phyloP scores from a whole-genome alignment of 208 protist genomes.

The Novymonas esmeraldas region DNA sequence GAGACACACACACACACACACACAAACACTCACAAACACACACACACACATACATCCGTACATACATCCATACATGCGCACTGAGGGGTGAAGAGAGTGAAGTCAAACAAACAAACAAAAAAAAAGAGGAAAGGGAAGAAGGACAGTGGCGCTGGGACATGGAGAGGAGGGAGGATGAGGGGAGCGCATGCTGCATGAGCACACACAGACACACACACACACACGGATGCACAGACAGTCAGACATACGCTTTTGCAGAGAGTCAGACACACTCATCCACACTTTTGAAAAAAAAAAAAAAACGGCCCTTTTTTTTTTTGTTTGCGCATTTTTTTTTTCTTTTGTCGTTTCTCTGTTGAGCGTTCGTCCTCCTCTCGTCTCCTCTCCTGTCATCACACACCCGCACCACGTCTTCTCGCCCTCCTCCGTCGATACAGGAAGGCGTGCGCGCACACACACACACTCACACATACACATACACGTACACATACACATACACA shows the following conservation, averaged over 20 bases:
- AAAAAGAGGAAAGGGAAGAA: background rate
- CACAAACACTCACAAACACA: background rate
- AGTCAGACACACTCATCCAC: background rate
- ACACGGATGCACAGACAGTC: background rate
- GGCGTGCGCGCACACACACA: background rate
- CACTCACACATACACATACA: slow-evolving; percentile 5
- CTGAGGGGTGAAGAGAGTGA: no score
- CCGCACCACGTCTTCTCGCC: no score
- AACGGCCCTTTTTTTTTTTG: background rate
- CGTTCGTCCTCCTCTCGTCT: no score
- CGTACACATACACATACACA: slow-evolving; percentile 15
- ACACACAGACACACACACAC: background rate
- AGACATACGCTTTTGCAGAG: no score
- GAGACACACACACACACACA: background rate
- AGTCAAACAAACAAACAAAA: background rate
- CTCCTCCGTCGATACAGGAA: background rate
- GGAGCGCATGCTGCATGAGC: background rate
- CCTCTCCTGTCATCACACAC: no score
- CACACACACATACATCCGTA: background rate
- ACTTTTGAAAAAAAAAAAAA: background rate
- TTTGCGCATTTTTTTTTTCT: background rate
- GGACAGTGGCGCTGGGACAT: no score
- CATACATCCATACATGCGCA: background rate
- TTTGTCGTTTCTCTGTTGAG: background rate
- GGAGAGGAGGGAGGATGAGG: no score